These are phyloP conservation scores for Thuidium tamariscinum DNA, from an alignment of 225 moss, liverwort and hornwort genomes.

Conservation along the genomic window DNA sequence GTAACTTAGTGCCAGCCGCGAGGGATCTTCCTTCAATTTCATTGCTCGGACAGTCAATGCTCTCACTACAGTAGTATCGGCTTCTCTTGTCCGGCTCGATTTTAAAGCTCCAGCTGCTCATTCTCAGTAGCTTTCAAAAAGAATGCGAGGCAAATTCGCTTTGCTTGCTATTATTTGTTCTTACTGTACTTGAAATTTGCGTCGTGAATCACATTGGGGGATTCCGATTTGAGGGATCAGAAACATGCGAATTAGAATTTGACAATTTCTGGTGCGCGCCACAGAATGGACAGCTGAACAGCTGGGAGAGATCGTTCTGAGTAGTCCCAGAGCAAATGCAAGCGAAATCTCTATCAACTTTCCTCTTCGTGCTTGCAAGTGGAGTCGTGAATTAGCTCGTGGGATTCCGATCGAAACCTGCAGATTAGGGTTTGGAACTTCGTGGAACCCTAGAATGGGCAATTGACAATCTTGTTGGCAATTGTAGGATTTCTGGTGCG, in stretches of 20 bases:
- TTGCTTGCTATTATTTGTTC: neutral
- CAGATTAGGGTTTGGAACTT: neutral
- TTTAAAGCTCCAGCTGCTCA: neutral
- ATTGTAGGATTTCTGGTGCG: neutral
- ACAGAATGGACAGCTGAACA: neutral
- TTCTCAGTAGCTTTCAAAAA: neutral
- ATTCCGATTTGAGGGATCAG: neutral
- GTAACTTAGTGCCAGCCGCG: neutral
- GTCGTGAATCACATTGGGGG: neutral
- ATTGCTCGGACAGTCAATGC: neutral
- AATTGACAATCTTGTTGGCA: neutral
- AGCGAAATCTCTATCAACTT: neutral
- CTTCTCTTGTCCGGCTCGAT: neutral
- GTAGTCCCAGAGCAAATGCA: neutral
- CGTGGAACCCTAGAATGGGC: neutral
- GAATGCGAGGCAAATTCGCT: neutral
- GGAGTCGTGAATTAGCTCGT: neutral
- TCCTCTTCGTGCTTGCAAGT: neutral
- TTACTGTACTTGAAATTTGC: neutral
- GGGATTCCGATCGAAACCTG: neutral
- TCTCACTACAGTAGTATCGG: neutral
- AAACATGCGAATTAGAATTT: neutral
- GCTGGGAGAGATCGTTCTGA: neutral
- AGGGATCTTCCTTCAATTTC: neutral
- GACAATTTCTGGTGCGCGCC: neutral